A percentile compares a stretch with the other conserved stretches of the same genome.
Evolutionary conservation across 23 red algal species (phyloP).

Genomic region (Gracilaria gracilis): DNA sequence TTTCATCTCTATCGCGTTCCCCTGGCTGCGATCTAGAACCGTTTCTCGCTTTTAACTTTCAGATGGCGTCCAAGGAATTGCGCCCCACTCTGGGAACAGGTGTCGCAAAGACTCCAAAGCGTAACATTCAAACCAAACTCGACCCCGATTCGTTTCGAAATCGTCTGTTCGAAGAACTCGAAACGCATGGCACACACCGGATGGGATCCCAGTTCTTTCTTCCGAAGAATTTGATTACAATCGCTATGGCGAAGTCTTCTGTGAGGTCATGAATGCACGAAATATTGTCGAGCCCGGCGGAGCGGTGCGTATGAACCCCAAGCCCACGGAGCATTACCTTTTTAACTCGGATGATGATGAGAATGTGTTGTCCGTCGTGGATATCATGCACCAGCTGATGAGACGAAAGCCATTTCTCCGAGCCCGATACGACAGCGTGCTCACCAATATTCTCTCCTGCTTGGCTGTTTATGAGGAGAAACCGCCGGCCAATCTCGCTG

Average conservation of each 20-base stretch:
- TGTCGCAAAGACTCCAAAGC: constrained; percentile 73
- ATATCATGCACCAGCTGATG: constrained; percentile 87
- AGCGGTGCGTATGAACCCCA: constrained; percentile 62
- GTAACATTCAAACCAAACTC: constrained; percentile 88
- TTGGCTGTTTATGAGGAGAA: constrained; percentile 57
- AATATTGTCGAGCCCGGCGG: constrained; percentile 92
- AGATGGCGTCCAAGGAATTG: constrained; percentile 81
- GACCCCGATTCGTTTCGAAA: constrained; percentile 87
- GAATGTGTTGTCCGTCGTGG: constrained; percentile 59
- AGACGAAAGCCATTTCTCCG: constrained; percentile 83
- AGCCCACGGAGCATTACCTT: constrained; percentile 62
- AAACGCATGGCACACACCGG: constrained; percentile 37
- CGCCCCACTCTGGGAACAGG: constrained; percentile 79
- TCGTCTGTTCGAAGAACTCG: constrained; percentile 74
- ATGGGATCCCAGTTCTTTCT: constrained; percentile 52
- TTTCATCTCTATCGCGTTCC: too few species aligned
- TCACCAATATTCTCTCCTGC: constrained; percentile 74
- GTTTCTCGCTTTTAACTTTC: background rate
- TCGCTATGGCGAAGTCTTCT: constrained; percentile 89
- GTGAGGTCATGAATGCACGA: constrained; percentile 80
- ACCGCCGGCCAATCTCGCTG: constrained; percentile 56
- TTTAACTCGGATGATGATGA: constrained; percentile 54
- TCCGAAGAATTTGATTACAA: constrained; percentile 76
- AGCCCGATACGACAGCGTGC: constrained; percentile 69
- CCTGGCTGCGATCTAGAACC: too few species aligned